Conservation (phyloP, 208 protist species). For the Acanthamoeba sp. region DNA sequence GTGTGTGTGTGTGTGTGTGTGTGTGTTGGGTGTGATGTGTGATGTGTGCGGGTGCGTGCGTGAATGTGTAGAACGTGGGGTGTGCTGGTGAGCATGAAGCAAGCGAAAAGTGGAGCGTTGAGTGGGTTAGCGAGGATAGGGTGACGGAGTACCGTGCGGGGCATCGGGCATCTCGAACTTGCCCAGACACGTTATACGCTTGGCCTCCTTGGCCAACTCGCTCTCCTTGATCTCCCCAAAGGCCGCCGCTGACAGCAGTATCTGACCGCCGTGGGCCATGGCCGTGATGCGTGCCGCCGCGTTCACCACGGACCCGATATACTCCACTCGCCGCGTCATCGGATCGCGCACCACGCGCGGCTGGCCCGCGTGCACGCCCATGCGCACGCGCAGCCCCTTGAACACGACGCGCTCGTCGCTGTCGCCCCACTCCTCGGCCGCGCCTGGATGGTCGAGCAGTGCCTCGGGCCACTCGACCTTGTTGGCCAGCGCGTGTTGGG, state of each 20-base stretch:
- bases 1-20: too few species aligned
- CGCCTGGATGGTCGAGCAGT: too few species aligned
- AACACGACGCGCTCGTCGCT: background rate
- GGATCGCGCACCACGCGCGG: background rate
- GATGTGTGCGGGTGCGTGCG: too few species aligned
- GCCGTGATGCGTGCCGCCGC: too few species aligned
- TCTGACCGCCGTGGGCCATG: too few species aligned
- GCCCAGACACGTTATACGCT: background rate
- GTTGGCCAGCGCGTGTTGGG: background rate
- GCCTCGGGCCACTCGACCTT: background rate
- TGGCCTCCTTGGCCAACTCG: background rate
- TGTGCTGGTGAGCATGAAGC: too few species aligned
- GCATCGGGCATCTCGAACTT: slow-evolving; percentile 49
- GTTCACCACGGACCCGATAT: too few species aligned
- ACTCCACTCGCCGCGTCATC: too few species aligned
- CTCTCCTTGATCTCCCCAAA: background rate
- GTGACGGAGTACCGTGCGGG: background rate
- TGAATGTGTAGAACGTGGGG: too few species aligned
- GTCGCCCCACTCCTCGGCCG: background rate
- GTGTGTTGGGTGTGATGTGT: too few species aligned
- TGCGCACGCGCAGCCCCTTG: background rate
- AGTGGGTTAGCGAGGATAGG: too few species aligned
- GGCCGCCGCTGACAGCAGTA: background rate
- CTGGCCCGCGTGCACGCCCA: slow-evolving; percentile 26
- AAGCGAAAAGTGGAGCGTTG: too few species aligned